Evolutionary conservation across 1,139 yeast species (phyloP).

Genomic region (Candida neerlandica): DNA sequence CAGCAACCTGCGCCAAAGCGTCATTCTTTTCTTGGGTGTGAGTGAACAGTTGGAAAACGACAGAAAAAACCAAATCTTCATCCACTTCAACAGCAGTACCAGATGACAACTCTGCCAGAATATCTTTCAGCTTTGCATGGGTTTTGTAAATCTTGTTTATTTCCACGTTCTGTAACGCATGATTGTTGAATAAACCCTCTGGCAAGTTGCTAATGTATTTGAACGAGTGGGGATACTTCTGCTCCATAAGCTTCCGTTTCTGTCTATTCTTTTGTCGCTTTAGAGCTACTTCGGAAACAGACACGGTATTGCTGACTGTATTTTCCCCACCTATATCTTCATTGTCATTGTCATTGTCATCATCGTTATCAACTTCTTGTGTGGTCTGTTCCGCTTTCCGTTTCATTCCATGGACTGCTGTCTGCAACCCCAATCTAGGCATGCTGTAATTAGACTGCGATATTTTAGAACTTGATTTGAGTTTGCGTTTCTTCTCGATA

Average conservation of each 20-base stretch:
- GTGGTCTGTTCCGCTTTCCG: constrained; percentile 18
- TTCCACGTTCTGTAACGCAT: constrained; percentile 34
- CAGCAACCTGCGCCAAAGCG: constrained; percentile 7
- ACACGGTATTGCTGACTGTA: constrained; percentile 23
- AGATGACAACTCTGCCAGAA: constrained; percentile 26
- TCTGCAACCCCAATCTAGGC: constrained; percentile 51
- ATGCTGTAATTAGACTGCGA: constrained; percentile 45
- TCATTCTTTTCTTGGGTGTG: constrained; percentile 21
- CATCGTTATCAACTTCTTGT: constrained; percentile 24
- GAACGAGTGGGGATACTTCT: constrained; percentile 42
- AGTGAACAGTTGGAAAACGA: constrained; percentile 31
- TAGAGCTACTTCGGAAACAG: constrained; percentile 36
- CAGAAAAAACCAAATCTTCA: constrained; percentile 44
- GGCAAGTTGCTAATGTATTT: constrained; percentile 39
- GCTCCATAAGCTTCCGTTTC: constrained; percentile 34
- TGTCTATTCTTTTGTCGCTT: constrained; percentile 37
- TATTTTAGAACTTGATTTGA: constrained; percentile 25
- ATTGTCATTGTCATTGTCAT: constrained; percentile 46
- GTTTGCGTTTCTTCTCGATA: constrained; percentile 10
- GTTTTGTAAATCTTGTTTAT: constrained; percentile 27
- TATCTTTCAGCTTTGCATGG: constrained; percentile 20
- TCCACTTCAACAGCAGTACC: constrained; percentile 36
- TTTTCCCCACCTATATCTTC: constrained; percentile 39
- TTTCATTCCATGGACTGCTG: constrained; percentile 50
- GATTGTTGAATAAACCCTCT: constrained; percentile 38